Conservation (phyloP, 306 rosid genomes). For the Sesbania bispinosa region DNA sequence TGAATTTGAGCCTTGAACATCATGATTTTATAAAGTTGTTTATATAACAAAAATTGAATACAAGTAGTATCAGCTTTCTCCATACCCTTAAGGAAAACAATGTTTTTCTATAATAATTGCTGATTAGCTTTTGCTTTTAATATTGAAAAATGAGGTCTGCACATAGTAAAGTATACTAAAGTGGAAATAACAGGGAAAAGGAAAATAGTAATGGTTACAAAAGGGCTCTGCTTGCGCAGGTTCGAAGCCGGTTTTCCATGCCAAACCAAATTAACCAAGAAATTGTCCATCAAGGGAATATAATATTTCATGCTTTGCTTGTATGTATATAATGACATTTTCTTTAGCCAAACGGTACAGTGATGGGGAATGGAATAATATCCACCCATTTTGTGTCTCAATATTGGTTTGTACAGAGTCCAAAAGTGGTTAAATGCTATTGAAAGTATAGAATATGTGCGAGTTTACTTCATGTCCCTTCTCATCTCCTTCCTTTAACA, state of each 20-base stretch:
- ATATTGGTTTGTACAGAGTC: neutral
- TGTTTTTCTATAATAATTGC: neutral
- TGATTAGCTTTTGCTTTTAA: slow-evolving; percentile 1
- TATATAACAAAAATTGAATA: slow-evolving; percentile 6
- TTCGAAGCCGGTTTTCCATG: neutral
- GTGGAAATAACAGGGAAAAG: neutral
- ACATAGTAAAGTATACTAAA: neutral
- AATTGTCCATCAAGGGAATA: neutral
- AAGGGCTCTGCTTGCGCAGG: neutral
- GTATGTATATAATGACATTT: neutral
- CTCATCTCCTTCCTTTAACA: slow-evolving; percentile 32
- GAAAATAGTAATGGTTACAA: slow-evolving; percentile 6
- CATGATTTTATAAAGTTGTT: neutral
- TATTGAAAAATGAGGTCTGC: neutral
- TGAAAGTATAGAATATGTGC: slow-evolving; percentile 34
- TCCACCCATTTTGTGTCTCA: neutral
- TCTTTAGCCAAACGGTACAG: neutral
- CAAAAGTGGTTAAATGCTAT: slow-evolving; percentile 24
- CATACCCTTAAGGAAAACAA: neutral
- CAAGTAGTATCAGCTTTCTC: slow-evolving; percentile 20
- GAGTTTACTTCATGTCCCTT: slow-evolving; percentile 10
- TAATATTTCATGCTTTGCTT: slow-evolving; percentile 33
- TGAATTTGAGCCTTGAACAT: neutral
- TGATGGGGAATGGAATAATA: slow-evolving; percentile 13
- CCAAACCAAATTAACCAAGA: neutral